Evolutionary conservation across 306 rosid genomes (phyloP), one percentile per base, ranked within the genome.

Genomic region (Malus fusca): DNA sequence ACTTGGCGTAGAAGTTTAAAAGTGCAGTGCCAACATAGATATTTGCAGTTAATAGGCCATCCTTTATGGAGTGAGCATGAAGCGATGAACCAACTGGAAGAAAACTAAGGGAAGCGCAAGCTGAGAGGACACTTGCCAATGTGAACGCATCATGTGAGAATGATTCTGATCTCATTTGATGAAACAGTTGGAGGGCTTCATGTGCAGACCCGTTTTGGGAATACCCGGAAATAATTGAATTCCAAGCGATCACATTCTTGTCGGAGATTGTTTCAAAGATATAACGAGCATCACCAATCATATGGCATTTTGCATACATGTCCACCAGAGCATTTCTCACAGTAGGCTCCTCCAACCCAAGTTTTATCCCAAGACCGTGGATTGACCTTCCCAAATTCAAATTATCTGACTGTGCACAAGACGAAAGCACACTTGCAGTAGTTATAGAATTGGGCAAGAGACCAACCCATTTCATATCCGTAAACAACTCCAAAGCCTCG

Each of bases 1-100:
- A 92, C 82, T 92, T 90, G 26, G 96, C 89, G 52, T 92, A 92
- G 21, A 92, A 85, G 80, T 86, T 90, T 66, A 92, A 63, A 79
- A 92, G 81, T 7, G 93, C 92, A 55, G 96, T 88, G 75, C 96
- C 96, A 18, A 86, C 88, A 25, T 90, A 80, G 59, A 88, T 63
- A 82, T 88, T 83, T 17, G 82, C 80, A 68, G 78, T 74, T 64
- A 73, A 77, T 52, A 83, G 44, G 25, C 95, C 91, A 51, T 40
- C 40, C 83, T 90, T 90, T 53, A 90, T 63, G 5, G 87, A 77
- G 77, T 78, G 76, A 43, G 91, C 90, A 68, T 90, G 92, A 72
- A 90, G 76, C 10, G 92, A 88, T 51, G 86, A 87, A 79, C 93
- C 93, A 23, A 83, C 68, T 31, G 75, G 86, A 80, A 88, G 84